A percentile compares a stretch with the other conserved stretches of the same genome.
These are phyloP conservation scores for Cenchrus americanus DNA, from an alignment of 176 grass and related monocot species.

Conservation along the genomic window DNA sequence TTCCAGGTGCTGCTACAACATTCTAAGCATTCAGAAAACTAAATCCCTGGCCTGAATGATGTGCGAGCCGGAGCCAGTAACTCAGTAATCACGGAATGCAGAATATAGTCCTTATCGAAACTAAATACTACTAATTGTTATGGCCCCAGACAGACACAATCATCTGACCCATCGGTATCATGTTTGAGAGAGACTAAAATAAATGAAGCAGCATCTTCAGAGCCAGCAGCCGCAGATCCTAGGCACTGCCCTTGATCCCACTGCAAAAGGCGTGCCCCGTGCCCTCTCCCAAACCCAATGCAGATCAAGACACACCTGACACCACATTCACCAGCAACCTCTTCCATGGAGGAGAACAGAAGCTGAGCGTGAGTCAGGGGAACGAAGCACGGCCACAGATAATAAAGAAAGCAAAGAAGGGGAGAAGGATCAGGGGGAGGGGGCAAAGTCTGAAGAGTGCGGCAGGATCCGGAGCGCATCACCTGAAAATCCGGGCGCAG, in stretches of 20 bases:
- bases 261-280: neutral
- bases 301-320: neutral
- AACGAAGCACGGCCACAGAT: neutral
- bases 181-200: too few relatives aligned
- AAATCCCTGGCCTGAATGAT: neutral
- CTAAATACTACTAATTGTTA: neutral
- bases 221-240: neutral
- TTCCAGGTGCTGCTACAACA: neutral
- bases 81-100: neutral
- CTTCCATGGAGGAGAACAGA: neutral
- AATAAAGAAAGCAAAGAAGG: neutral
- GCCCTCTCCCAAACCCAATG: conserved; percentile 10
- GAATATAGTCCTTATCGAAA: neutral
- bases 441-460: too few relatives aligned
- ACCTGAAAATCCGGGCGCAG: neutral
- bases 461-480: neutral
- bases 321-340: neutral
- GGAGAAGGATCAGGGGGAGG: too few relatives aligned
- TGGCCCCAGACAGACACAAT: neutral
- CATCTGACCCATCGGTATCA: neutral
- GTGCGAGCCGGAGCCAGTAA: neutral
- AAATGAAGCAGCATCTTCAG: too few relatives aligned
- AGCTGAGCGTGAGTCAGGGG: neutral
- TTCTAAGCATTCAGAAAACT: neutral
- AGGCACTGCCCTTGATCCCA: neutral